Evolutionary conservation across 202 grass and related monocot genomes (phyloP).

Genomic region (Digitaria exilis): DNA sequence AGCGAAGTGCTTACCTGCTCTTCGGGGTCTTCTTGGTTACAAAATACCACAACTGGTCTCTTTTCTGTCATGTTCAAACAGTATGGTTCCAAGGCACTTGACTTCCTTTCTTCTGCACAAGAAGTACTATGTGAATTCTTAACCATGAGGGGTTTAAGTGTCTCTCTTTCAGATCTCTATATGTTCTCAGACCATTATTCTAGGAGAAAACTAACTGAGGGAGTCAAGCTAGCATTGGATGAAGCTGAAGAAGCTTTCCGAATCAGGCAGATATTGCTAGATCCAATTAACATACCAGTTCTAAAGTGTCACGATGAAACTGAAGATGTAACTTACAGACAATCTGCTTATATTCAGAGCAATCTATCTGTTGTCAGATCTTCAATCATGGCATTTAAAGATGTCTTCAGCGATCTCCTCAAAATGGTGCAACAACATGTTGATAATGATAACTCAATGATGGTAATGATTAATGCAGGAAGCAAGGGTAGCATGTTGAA

Average conservation of each 20-base stretch:
- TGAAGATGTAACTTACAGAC: constrained; percentile 44
- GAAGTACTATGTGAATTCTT: constrained; percentile 86
- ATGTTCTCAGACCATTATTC: constrained; percentile 64
- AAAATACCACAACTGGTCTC: constrained; percentile 57
- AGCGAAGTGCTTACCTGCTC: constrained; percentile 60
- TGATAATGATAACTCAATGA: constrained; percentile 73
- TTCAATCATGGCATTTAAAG: constrained; percentile 80
- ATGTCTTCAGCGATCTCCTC: constrained; percentile 74
- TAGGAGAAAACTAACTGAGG: constrained; percentile 62
- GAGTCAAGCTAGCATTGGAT: constrained; percentile 66
- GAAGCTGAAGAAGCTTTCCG: constrained; percentile 76
- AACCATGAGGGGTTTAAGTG: constrained; percentile 70
- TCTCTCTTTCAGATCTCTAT: constrained; percentile 84
- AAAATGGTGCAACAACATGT: constrained; percentile 64
- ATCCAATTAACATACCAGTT: constrained; percentile 52
- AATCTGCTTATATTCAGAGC: constrained; percentile 30
- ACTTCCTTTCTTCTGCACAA: constrained; percentile 68
- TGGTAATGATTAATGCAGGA: constrained; percentile 80
- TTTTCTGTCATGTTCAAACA: constrained; percentile 68
- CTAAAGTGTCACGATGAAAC: constrained; percentile 56
- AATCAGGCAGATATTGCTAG: constrained; percentile 63
- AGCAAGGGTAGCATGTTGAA: constrained; percentile 90
- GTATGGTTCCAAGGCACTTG: constrained; percentile 60
- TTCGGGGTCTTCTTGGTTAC: constrained; percentile 62
- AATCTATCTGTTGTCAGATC: constrained; percentile 46